phyloP scores from a whole-genome alignment of 192 early-diverging fungal species.

The Radiomyces spectabilis region DNA sequence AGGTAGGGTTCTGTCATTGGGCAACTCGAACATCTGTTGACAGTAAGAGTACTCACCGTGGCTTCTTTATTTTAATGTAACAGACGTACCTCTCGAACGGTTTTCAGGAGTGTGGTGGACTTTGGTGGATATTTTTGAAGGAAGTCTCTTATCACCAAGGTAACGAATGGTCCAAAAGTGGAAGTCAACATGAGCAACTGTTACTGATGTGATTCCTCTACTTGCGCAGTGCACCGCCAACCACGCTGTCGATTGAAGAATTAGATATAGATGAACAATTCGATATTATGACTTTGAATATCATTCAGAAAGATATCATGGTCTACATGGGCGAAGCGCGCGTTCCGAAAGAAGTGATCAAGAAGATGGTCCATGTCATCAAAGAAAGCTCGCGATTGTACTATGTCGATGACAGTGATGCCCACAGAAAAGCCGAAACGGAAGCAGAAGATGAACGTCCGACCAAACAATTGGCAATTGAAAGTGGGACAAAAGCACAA shows the following conservation, averaged over 20 bases:
- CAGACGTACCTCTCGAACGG: conserved; percentile 46
- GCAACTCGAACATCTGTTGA: background rate
- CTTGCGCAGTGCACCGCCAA: conserved; percentile 36
- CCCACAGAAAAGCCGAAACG: background rate
- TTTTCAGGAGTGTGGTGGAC: conserved; percentile 42
- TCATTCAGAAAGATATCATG: conserved; percentile 58
- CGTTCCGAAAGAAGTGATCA: conserved; percentile 49
- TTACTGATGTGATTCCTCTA: background rate
- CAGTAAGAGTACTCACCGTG: background rate
- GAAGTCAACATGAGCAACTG: background rate
- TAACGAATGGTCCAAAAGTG: conserved; percentile 12
- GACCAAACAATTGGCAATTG: background rate
- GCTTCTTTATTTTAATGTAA: background rate
- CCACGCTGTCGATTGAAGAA: conserved; percentile 47
- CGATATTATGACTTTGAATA: conserved; percentile 60
- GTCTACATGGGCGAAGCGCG: conserved; percentile 59
- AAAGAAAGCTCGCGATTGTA: conserved; percentile 43
- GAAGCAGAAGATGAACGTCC: conserved; percentile 1
- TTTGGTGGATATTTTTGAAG: conserved; percentile 55
- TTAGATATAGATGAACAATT: conserved; percentile 64
- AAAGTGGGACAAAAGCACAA: background rate
- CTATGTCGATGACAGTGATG: conserved; percentile 16
- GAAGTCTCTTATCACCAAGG: conserved; percentile 51
- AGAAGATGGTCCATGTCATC: conserved; percentile 48
- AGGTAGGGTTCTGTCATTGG: conserved; percentile 10